A percentile compares a stretch with the other conserved stretches of the same genome.
Evolutionary conservation across 2,329 filamentous ascomycete genomes (phyloP).

Genomic region (Xylaria sp.): DNA sequence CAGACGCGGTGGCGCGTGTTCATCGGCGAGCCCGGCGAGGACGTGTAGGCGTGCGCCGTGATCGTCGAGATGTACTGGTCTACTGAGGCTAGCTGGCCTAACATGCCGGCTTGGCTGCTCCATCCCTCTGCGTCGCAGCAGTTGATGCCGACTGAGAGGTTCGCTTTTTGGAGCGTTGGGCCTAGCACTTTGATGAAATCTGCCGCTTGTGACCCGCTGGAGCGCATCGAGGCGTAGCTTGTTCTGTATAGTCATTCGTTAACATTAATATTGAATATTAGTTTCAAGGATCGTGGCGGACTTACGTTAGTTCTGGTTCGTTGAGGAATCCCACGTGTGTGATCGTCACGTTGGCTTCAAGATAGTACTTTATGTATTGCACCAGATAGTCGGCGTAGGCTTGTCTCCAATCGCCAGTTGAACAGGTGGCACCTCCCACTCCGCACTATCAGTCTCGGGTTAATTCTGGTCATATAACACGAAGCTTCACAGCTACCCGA

Average conservation of each 20-base stretch:
- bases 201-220: constrained; percentile 49
- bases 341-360: constrained; percentile 55
- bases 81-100: constrained; percentile 34
- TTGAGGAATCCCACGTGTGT: constrained; percentile 61
- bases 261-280: neutral
- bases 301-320: constrained; percentile 55
- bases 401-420: constrained; percentile 58
- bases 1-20: constrained; percentile 53
- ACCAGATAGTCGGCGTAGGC: constrained; percentile 62
- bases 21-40: constrained; percentile 43
- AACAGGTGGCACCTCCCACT: constrained; percentile 52
- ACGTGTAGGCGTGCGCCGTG: constrained; percentile 53
- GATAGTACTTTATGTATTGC: constrained; percentile 61
- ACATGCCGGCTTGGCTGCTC: constrained; percentile 33
- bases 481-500: neutral
- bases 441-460: constrained; percentile 49
- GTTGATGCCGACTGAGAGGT: constrained; percentile 42
- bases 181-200: constrained; percentile 54
- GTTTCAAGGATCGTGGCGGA: neutral
- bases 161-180: constrained; percentile 55
- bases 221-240: constrained; percentile 53
- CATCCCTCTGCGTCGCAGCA: constrained; percentile 42
- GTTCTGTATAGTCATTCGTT: constrained; percentile 33
- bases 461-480: neutral
- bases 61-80: constrained; percentile 55